Percentiles rank a stretch among this genome's conserved stretches.
Conservation (phyloP, 176 grass and related monocot genomes). For the Bolboschoenus planiculmis region DNA sequence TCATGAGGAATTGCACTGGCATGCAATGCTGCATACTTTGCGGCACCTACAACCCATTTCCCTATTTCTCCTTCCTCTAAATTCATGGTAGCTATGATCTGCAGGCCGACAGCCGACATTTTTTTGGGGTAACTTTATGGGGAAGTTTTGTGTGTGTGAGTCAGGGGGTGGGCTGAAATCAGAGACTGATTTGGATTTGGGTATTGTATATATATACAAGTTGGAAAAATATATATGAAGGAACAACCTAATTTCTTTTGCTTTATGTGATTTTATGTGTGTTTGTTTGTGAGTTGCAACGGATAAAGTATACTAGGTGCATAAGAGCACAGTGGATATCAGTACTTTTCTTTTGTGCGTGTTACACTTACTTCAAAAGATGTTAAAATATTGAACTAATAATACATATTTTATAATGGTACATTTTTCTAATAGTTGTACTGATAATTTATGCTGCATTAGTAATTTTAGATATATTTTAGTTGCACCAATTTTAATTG, state of each 20-base stretch:
- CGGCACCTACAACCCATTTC: background rate
- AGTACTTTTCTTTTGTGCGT: no score
- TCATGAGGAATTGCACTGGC: background rate
- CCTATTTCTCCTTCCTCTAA: background rate
- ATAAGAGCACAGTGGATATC: background rate
- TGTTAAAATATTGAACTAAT: background rate
- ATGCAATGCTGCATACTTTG: background rate
- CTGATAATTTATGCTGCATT: background rate
- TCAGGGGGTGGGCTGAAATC: background rate
- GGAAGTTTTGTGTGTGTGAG: background rate
- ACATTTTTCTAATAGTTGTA: background rate
- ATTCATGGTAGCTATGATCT: slow-evolving; percentile 6
- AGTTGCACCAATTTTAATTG: background rate
- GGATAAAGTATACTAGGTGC: background rate
- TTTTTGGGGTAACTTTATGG: background rate
- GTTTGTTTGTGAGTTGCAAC: background rate
- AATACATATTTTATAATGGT: background rate
- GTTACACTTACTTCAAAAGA: no score
- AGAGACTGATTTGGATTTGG: background rate
- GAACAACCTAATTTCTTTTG: background rate
- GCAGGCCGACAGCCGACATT: background rate
- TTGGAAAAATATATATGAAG: background rate
- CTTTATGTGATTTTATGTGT: background rate
- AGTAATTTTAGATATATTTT: background rate
- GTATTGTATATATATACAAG: background rate